phyloP scores from a whole-genome alignment of 371 early-diverging fungal species.

The Cokeromyces recurvatus region DNA sequence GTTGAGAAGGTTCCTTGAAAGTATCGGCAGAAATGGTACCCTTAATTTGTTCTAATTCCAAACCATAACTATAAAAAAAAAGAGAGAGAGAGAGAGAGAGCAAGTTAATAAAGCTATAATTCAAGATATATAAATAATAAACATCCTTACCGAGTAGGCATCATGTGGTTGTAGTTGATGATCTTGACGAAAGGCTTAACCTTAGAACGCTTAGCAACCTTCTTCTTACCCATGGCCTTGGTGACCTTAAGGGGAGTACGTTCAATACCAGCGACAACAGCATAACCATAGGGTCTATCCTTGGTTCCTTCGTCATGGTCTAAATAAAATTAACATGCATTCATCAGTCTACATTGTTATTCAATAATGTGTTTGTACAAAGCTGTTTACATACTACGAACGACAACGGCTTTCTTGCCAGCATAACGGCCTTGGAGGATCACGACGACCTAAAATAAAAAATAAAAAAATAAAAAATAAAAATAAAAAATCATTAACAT shows the following conservation, averaged over 20 bases:
- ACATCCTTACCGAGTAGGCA: slow-evolving; percentile 97
- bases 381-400: slow-evolving; percentile 59
- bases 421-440: slow-evolving; percentile 96
- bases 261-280: slow-evolving; percentile 95
- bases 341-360: no score
- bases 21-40: slow-evolving; percentile 78
- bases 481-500: no score
- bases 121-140: background rate
- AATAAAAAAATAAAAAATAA: no score
- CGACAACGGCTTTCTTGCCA: slow-evolving; percentile 98
- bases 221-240: slow-evolving; percentile 90
- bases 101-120: background rate
- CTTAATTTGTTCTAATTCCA: slow-evolving; percentile 87
- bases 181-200: slow-evolving; percentile 98
- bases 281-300: slow-evolving; percentile 94
- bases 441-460: slow-evolving; percentile 78
- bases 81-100: background rate
- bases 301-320: slow-evolving; percentile 84
- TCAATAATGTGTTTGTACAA: background rate
- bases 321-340: background rate
- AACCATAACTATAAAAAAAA: slow-evolving; percentile 52
- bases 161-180: slow-evolving; percentile 98
- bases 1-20: slow-evolving; percentile 92
- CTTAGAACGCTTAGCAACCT: slow-evolving; percentile 89
- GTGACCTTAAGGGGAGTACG: slow-evolving; percentile 95